A percentile compares a stretch with the other conserved stretches of the same genome.
Evolutionary conservation across 805 yeast species (phyloP).

Genomic region (Komagataella pastoris): DNA sequence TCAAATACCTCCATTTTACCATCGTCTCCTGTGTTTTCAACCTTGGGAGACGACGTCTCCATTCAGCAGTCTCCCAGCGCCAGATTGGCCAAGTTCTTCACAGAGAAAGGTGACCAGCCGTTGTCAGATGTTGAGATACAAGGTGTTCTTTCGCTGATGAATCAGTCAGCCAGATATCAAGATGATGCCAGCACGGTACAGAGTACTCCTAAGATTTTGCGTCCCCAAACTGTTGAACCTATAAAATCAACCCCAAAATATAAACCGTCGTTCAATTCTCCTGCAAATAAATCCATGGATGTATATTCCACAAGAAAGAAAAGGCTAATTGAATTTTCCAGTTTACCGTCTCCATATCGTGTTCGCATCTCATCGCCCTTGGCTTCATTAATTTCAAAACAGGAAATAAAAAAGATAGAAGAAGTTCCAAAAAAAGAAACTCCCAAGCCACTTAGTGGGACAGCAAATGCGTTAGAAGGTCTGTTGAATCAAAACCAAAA

Average conservation of each 20-base stretch:
- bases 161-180: constrained; percentile 22
- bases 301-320: constrained; percentile 11
- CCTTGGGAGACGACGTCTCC: background rate
- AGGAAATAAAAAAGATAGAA: constrained; percentile 7
- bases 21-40: background rate
- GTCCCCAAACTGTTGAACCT: constrained; percentile 5
- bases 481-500: constrained; percentile 7
- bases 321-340: constrained; percentile 15
- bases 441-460: constrained; percentile 8
- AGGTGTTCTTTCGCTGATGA: constrained; percentile 58
- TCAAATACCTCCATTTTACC: background rate
- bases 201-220: background rate
- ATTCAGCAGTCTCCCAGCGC: constrained; percentile 32
- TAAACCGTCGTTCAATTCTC: constrained; percentile 1
- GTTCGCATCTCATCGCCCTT: constrained; percentile 15
- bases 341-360: constrained; percentile 14
- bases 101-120: constrained; percentile 63
- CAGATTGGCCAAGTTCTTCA: constrained; percentile 54
- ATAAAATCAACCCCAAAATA: constrained; percentile 1
- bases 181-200: constrained; percentile 1
- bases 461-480: constrained; percentile 12
- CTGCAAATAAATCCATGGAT: background rate
- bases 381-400: constrained; percentile 6
- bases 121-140: constrained; percentile 64
- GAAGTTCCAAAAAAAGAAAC: background rate